A percentile compares a stretch with the other conserved stretches of the same genome.
Conservation (phyloP, 208 protist species). For the Blechomonas ayalai region DNA sequence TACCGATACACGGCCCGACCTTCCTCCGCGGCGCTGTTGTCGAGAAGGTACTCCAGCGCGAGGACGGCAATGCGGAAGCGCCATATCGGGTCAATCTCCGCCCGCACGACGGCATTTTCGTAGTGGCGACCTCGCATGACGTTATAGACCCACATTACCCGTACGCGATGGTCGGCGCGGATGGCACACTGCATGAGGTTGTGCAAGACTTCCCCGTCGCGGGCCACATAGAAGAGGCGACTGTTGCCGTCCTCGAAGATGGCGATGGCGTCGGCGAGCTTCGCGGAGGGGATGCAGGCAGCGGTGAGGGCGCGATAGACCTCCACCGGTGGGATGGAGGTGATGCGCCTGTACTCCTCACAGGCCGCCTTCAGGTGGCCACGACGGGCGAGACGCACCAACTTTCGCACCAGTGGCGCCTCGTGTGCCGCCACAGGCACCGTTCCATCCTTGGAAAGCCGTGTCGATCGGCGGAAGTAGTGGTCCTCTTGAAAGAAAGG, state of each 20-base stretch:
- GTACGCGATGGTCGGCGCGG: conserved; percentile 62
- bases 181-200: conserved; percentile 82
- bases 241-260: conserved; percentile 87
- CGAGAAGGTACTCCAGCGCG: conserved; percentile 67
- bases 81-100: conserved; percentile 74
- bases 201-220: conserved; percentile 79
- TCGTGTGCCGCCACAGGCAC: conserved; percentile 50
- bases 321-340: conserved; percentile 80
- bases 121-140: conserved; percentile 77
- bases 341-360: conserved; percentile 81
- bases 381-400: conserved; percentile 55
- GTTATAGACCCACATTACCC: conserved; percentile 89
- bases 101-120: conserved; percentile 79
- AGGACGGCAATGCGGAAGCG: conserved; percentile 66
- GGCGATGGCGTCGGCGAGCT: conserved; percentile 79
- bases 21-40: conserved; percentile 61
- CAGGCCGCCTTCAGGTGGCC: conserved; percentile 84
- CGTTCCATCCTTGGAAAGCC: conserved; percentile 40
- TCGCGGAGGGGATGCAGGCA: conserved; percentile 61
- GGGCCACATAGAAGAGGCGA: conserved; percentile 73
- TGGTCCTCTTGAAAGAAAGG: conserved; percentile 88
- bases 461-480: conserved; percentile 77
- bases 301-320: conserved; percentile 82
- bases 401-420: conserved; percentile 68
- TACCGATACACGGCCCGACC: conserved; percentile 64